Conservation (phyloP, 768 basidiomycete genomes). For the Scleroderma citrinum region DNA sequence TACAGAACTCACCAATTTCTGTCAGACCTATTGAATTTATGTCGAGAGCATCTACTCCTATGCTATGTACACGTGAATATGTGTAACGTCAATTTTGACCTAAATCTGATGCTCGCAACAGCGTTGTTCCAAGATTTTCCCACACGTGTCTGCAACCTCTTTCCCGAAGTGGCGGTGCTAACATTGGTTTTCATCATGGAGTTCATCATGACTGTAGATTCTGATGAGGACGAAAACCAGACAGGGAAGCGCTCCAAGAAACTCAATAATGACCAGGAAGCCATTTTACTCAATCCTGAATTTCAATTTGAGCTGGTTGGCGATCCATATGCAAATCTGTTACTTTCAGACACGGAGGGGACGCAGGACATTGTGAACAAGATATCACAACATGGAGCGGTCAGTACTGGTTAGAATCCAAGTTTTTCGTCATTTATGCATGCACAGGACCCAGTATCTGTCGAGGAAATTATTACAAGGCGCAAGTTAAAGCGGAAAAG, state of each 20-base stretch:
- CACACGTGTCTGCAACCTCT: too few relatives aligned
- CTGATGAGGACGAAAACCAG: constrained; percentile 56
- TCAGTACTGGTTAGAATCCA: not conserved
- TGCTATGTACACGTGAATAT: too few relatives aligned
- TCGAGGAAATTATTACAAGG: constrained; percentile 88
- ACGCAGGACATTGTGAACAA: constrained; percentile 56
- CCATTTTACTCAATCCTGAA: constrained; percentile 66
- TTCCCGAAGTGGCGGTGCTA: too few relatives aligned
- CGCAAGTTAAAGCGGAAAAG: constrained; percentile 69
- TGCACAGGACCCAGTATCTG: constrained; percentile 66
- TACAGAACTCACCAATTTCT: too few relatives aligned
- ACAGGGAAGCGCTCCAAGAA: constrained; percentile 16
- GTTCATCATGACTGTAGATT: constrained; percentile 82
- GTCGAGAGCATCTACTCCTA: too few relatives aligned
- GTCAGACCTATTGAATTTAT: too few relatives aligned
- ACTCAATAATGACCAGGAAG: constrained; percentile 38
- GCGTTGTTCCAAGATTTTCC: too few relatives aligned
- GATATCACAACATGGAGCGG: constrained; percentile 43
- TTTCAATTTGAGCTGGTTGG: constrained; percentile 78
- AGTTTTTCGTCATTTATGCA: not conserved
- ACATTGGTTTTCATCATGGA: constrained; percentile 45
- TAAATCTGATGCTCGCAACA: too few relatives aligned
- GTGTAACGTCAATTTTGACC: too few relatives aligned
- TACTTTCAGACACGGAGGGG: constrained; percentile 31
- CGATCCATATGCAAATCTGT: constrained; percentile 58